Base-by-base conservation (phyloP, 1,284 basidiomycete species). In the Rhodotorula sp. region DNA sequence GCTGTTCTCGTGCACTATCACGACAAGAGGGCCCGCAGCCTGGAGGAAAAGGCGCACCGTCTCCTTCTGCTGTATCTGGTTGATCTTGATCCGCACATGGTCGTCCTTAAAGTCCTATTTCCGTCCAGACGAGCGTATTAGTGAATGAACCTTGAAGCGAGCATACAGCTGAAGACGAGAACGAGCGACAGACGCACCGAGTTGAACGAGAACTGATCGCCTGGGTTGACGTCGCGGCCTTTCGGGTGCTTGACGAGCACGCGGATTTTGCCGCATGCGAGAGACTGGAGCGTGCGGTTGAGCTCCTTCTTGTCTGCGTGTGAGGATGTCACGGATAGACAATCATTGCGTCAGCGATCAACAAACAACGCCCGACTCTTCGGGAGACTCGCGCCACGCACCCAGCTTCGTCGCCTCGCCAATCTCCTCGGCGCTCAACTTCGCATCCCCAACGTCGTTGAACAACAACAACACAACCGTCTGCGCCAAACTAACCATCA, bases 61-160 rank as follows among this genome's bases (percentile, higher is more conserved):
- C 76, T 94, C 90, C 78, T 94, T 93, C 57, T 89, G 89, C 81
- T 98, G 95, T 71, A 99, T 96, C 62, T 94, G 92, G 78, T 95
- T 97, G 82, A 99, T 95, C 80, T 92, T 90, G 58, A 99, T 87
- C 76, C 89, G 90, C 59, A 87, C 83, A 31, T 87, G 85, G 13
- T 89, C 85, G 78, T 95, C 91, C 53, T 87, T 87, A 80, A 98
- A 96, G 24, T 86, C 86, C 57, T 86, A 59, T 15, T 13, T 3
- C 6, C 24, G 10, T n/a, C n/a, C 57, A 10, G 13, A 11, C 24
- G 22, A 34, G 11, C 31, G 34, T 28, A 7, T 10, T 9, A 13
- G 20, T 22, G 20, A 20, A 48, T 7, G 22, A 2, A 4, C 3
- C 4, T n/a, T 7, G 24, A 13, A 28, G 7, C 10, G 40, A 37